Conservation (phyloP, 2,329 filamentous ascomycete genomes). For the Fonsecaea monophora region DNA sequence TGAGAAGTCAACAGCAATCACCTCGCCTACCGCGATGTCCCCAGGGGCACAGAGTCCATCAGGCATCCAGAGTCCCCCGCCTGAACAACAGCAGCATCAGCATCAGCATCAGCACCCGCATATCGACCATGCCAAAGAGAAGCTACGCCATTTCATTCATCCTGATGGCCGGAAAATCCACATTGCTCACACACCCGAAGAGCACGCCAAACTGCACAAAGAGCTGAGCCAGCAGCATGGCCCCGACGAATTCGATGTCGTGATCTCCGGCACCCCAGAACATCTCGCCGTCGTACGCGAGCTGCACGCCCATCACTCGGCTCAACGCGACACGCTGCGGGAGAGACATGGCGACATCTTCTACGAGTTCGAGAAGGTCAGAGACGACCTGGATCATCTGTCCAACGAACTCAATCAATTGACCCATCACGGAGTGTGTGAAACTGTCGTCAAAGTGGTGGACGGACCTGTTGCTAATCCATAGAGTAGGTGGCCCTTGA, state of each 20-base stretch:
- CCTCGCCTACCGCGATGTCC: slow-evolving; percentile 9
- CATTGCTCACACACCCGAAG: slow-evolving; percentile 18
- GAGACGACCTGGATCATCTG: slow-evolving; percentile 13
- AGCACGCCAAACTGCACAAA: slow-evolving; percentile 14
- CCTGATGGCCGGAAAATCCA: slow-evolving; percentile 20
- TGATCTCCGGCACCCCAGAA: slow-evolving; percentile 18
- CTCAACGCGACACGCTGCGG: slow-evolving; percentile 14
- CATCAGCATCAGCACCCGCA: slow-evolving; percentile 8
- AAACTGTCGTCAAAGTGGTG: not conserved
- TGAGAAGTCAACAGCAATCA: slow-evolving; percentile 10
- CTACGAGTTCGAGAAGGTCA: slow-evolving; percentile 19
- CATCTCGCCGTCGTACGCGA: slow-evolving; percentile 16
- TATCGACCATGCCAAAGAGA: slow-evolving; percentile 17
- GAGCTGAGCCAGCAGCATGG: slow-evolving; percentile 11
- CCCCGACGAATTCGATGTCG: slow-evolving; percentile 11
- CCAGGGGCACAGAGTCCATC: slow-evolving; percentile 10
- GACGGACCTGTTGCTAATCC: not conserved
- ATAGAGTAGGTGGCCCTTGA: slow-evolving; percentile 8
- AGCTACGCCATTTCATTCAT: slow-evolving; percentile 16
- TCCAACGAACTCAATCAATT: slow-evolving; percentile 13
- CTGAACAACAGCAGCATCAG: too few relatives aligned
- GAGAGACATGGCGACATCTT: slow-evolving; percentile 12
- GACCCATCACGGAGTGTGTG: slow-evolving; percentile 8
- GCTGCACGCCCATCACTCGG: slow-evolving; percentile 16
- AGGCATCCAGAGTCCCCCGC: slow-evolving; percentile 5